Conservation (phyloP, 352 stramenopile species). For the Saprolegnia parasitica region DNA sequence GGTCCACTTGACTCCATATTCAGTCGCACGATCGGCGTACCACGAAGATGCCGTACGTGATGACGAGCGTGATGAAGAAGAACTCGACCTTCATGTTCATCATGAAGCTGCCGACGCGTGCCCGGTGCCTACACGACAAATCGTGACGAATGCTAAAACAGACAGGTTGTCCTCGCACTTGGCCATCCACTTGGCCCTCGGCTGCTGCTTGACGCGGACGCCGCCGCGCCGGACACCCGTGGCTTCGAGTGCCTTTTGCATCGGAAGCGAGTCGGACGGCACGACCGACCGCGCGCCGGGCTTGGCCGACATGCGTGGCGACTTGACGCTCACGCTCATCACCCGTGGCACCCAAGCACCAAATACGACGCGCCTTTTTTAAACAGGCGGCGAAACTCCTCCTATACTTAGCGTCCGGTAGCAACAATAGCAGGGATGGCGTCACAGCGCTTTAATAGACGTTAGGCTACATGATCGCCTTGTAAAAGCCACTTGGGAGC, state of each 20-base stretch:
- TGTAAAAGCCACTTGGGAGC: neutral
- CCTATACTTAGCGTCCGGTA: neutral
- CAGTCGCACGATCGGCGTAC: conserved; percentile 16
- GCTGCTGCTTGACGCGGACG: neutral
- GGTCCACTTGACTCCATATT: too few species aligned
- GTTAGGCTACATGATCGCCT: neutral
- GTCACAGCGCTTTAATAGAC: too few species aligned
- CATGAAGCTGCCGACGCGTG: conserved; percentile 75
- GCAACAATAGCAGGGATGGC: too few species aligned
- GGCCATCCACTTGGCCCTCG: neutral
- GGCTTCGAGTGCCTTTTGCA: neutral
- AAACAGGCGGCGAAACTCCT: neutral
- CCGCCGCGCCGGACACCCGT: neutral
- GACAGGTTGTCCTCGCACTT: too few species aligned
- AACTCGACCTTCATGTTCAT: conserved; percentile 75
- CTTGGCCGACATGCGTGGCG: conserved; percentile 8
- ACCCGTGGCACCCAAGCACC: neutral
- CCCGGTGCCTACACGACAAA: conserved; percentile 29
- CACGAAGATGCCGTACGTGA: conserved; percentile 80
- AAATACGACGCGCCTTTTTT: neutral
- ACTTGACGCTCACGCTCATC: conserved; percentile 29
- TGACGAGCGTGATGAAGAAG: conserved; percentile 86
- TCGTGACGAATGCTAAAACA: too few species aligned
- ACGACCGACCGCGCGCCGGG: conserved; percentile 24
- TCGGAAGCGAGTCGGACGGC: conserved; percentile 20